Evolutionary conservation across 139 green algal genomes (phyloP).

Genomic region (Spirogloea muscicola): DNA sequence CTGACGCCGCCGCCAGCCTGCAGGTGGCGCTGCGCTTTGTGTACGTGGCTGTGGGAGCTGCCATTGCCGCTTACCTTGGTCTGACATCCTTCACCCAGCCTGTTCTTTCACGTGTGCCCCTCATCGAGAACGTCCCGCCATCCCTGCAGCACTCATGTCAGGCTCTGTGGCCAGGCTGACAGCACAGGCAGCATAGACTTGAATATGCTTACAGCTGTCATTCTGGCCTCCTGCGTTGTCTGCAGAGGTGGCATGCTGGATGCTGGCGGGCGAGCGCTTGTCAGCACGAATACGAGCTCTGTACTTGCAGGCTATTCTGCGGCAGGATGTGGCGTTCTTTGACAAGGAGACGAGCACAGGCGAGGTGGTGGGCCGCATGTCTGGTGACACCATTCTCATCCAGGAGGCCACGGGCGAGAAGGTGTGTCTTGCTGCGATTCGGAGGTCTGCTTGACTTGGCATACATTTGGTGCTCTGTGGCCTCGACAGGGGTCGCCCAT

Average conservation of each 20-base stretch:
- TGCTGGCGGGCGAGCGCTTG: conserved; percentile 40
- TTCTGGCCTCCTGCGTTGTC: not conserved
- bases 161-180: too few relatives aligned
- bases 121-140: too few relatives aligned
- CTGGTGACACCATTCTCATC: conserved; percentile 33
- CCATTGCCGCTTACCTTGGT: conserved; percentile 30
- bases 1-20: too few relatives aligned
- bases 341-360: conserved; percentile 54
- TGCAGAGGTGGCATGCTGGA: conserved; percentile 46
- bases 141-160: too few relatives aligned
- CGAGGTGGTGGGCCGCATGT: conserved; percentile 45
- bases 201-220: too few relatives aligned
- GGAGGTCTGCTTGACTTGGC: too few relatives aligned
- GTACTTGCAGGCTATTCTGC: conserved; percentile 53
- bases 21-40: conserved; percentile 36
- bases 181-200: too few relatives aligned
- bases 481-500: too few relatives aligned
- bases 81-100: conserved; percentile 6
- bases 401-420: conserved; percentile 49
- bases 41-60: conserved; percentile 31
- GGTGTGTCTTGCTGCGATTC: too few relatives aligned
- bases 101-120: not conserved
- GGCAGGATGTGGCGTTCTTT: conserved; percentile 82
- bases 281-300: conserved; percentile 15
- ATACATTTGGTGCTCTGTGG: too few relatives aligned